Conservation (phyloP, 169 alveolate genomes). For the Cryptosporidium xiaoi region DNA sequence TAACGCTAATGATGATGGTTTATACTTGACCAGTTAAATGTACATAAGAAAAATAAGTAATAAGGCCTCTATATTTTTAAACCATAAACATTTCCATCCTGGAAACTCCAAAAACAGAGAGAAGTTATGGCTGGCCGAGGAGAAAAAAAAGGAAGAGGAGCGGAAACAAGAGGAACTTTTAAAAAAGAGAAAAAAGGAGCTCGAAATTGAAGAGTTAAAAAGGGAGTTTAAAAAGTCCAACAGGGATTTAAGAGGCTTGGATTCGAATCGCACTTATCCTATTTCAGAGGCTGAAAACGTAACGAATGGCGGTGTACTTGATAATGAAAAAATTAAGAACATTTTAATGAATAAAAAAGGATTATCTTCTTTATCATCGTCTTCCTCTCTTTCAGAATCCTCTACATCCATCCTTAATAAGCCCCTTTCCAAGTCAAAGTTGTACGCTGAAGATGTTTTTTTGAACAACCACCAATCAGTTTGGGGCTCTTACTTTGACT, state of each 20-base stretch:
- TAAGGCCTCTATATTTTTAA: conserved; percentile 91
- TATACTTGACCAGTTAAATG: not conserved
- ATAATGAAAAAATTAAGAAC: conserved; percentile 7
- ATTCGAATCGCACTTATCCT: not conserved
- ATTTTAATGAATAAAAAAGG: conserved; percentile 8
- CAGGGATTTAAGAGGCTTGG: conserved; percentile 14
- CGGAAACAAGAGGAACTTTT: conserved; percentile 90
- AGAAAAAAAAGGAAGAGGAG: conserved; percentile 90
- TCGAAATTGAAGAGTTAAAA: conserved; percentile 90
- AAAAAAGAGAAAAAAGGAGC: conserved; percentile 94
- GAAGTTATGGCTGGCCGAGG: conserved; percentile 96
- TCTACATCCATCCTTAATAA: not conserved
- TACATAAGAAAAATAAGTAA: conserved; percentile 85
- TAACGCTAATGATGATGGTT: no score
- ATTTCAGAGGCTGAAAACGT: not conserved
- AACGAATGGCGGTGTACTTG: not conserved
- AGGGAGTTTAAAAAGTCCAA: conserved; percentile 85
- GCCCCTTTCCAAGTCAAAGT: not conserved
- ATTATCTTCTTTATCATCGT: no score
- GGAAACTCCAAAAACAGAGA: conserved; percentile 87
- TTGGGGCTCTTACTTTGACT: conserved; percentile 89
- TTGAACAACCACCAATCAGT: conserved; percentile 84
- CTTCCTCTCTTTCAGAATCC: no score
- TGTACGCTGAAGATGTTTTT: conserved; percentile 83
- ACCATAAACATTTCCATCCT: conserved; percentile 95